Base-by-base conservation (phyloP, 371 early-diverging fungal species). In the Phascolomyces articulosus region DNA sequence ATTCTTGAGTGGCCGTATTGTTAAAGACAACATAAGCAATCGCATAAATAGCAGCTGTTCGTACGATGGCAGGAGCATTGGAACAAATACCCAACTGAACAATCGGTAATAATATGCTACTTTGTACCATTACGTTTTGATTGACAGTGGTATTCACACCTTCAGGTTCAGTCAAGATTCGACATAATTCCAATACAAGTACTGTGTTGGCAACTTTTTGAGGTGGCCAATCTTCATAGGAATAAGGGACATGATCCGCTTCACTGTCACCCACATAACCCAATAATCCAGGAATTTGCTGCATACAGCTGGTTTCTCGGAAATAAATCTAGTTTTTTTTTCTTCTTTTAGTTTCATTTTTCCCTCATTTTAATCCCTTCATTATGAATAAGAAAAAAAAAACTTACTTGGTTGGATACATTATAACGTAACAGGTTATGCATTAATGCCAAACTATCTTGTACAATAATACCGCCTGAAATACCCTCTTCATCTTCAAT, bases 391-490 rank as follows among this genome's bases (percentile, higher is more conserved):
- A 31, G 31, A 31, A 31, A n/a, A 1, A 2, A 3, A 58, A 38
- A 11, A n/a, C 60, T 9, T 79, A 94, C 93, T 85, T 97, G 98
- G 80, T 98, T 97, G 8, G 96, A 95, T 9, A 94, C 92, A 68
- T 98, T 98, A 77, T 95, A 93, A 55, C 93, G 81, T 47, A 98
- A 76, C 28, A 98, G 81, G 64, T 98, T 97, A 60, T 93, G 90
- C 55, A 94, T 91, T 56, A 98, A 80, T 48, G 93, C 91, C 60
- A 98, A 77, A 68, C 96, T 97, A 74, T 98, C 99, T 68, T 97
- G 95, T 10, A 97, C 97, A 66, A 97, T 87, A 65, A 98, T 96
- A 44, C 93, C 96, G 23, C 98, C 98, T 13, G 93, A 90, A 29
- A 94, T 87, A 16, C 93, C 96, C 44, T 95, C 97, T 66, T 97